Evolutionary conservation across 305 asterid species (phyloP).

Genomic region (Fraxinus albicans): DNA sequence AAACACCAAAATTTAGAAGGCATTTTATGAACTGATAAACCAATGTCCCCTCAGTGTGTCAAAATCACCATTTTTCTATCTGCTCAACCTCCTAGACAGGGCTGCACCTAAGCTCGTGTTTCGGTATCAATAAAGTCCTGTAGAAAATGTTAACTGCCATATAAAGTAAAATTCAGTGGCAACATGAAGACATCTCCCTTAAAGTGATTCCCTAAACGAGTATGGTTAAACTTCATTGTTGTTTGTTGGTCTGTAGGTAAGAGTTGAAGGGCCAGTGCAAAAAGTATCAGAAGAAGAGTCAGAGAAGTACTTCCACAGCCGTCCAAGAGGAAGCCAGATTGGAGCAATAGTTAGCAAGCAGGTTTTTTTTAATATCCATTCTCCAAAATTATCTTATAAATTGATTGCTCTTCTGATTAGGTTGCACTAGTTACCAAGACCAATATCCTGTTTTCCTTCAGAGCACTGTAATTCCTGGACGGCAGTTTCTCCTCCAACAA

Average conservation of each 20-base stretch:
- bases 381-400: slow-evolving; percentile 15
- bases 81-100: slow-evolving; percentile 8
- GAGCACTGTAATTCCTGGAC: slow-evolving; percentile 81
- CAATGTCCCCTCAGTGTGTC: neutral
- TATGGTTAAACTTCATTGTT: slow-evolving; percentile 12
- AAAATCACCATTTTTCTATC: slow-evolving; percentile 9
- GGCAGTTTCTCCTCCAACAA: slow-evolving; percentile 63
- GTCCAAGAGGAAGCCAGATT: slow-evolving; percentile 94
- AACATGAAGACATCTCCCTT: slow-evolving; percentile 14
- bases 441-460: slow-evolving; percentile 34
- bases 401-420: slow-evolving; percentile 8
- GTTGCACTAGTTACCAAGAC: slow-evolving; percentile 21
- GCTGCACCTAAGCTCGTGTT: slow-evolving; percentile 10
- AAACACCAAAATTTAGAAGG: neutral
- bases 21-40: neutral
- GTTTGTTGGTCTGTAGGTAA: slow-evolving; percentile 56
- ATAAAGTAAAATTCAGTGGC: slow-evolving; percentile 5
- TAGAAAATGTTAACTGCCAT: neutral
- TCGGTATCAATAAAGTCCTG: neutral
- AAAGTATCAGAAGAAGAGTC: slow-evolving; percentile 87
- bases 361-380: slow-evolving; percentile 38
- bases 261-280: slow-evolving; percentile 86
- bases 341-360: slow-evolving; percentile 94
- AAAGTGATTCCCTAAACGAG: slow-evolving; percentile 16
- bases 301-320: slow-evolving; percentile 87